Evolutionary conservation across 192 early-diverging fungal species (phyloP).

Genomic region (Coemansia sp.): DNA sequence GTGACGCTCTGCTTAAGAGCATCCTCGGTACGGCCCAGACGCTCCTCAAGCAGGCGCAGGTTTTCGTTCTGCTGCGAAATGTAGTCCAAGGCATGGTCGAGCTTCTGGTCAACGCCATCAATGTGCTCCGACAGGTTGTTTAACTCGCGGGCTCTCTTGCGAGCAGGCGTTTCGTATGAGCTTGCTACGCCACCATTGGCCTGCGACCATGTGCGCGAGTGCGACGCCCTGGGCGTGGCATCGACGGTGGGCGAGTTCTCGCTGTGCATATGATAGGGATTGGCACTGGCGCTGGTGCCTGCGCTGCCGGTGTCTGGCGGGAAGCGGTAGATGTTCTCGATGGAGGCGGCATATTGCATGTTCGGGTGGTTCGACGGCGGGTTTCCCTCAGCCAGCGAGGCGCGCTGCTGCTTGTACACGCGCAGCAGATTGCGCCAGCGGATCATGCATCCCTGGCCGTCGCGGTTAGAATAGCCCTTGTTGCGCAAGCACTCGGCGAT

Average conservation of each 20-base stretch:
- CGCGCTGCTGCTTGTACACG: conserved; percentile 74
- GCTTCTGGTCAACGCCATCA: conserved; percentile 45
- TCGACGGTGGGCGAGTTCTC: conserved; percentile 42
- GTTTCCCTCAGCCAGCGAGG: conserved; percentile 61
- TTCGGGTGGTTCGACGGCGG: conserved; percentile 31
- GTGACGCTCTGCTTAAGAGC: conserved; percentile 49
- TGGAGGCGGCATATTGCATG: conserved; percentile 47
- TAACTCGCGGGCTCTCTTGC: conserved; percentile 53
- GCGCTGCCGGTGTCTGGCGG: conserved; percentile 33
- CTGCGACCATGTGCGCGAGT: conserved; percentile 48
- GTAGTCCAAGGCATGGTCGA: conserved; percentile 48
- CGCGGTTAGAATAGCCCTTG: conserved; percentile 47
- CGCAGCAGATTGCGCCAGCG: conserved; percentile 69
- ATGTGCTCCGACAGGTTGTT: conserved; percentile 40
- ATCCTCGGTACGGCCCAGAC: conserved; percentile 45
- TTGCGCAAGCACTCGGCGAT: conserved; percentile 45
- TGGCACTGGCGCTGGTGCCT: not conserved
- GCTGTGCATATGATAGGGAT: conserved; percentile 29
- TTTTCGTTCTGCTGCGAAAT: conserved; percentile 48
- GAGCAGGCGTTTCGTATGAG: conserved; percentile 50
- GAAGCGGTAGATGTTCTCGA: conserved; percentile 55
- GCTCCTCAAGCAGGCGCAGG: conserved; percentile 45
- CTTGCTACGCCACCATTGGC: conserved; percentile 29
- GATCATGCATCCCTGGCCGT: conserved; percentile 57
- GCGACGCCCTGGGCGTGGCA: conserved; percentile 7